Evolutionary conservation across 1,139 yeast genomes (phyloP), one percentile per base, ranked within the genome.

Genomic region (Kazachstania sp.): DNA sequence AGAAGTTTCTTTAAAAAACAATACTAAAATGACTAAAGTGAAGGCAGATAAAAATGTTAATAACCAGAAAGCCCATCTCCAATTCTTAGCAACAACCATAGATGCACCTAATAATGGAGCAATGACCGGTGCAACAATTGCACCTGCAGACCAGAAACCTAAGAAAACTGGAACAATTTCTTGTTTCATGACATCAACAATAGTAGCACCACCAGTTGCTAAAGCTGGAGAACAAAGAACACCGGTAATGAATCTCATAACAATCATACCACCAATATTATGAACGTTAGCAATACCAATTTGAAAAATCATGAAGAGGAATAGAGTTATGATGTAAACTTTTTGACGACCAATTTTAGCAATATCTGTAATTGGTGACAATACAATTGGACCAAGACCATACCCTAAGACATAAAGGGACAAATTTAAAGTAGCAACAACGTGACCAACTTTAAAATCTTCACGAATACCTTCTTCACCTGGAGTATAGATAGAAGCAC

Each of bases 31-130:
- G 1, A 67, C 9, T 6, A 72, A 59, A 0, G 70, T 48, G 3
- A 69, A 70, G 12, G 66, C 75, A 41, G 72, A 58, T 16, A 71
- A 48, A 40, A 74, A 66, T 36, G 66, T 51, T 54, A 68, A 51
- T 43, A 72, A 65, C 78, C 78, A 73, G 51, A 71, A 71, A 4
- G 71, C 64, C 67, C 72, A 67, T 57, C 77, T 65, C 78, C 78
- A 74, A 23, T 49, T 62, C 71, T 69, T 51, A 62, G 70, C 62
- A 65, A 68, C 61, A 65, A 51, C 73, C 70, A 56, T 71, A 67
- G 67, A 68, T 61, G 57, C 77, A 46, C 82, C 81, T 43, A 83
- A 64, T n/a, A 81, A 62, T 3, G 88, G 88, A 3, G 86, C 90
- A 32, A 79, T 55, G 28, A 75, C 74, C 0, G 86, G 86, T 41